Percentiles rank a stretch among this genome's conserved stretches.
These are phyloP conservation scores for Lactuca sativa DNA, from an alignment of 129 eudicot genomes.

Conservation along the genomic window DNA sequence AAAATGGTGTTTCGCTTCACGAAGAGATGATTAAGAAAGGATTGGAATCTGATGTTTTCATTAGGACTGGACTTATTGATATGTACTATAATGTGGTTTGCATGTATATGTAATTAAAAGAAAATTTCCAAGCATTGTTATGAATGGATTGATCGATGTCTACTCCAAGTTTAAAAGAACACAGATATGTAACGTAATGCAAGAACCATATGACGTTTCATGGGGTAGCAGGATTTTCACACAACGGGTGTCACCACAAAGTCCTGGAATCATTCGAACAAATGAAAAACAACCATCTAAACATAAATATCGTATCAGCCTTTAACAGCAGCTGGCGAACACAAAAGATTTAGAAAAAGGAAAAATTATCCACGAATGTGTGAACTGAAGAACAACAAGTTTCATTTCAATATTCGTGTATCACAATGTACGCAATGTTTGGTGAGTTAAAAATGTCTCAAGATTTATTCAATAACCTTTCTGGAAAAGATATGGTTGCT, in stretches of 20 bases:
- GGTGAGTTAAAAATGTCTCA: constrained; percentile 53
- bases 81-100: constrained; percentile 64
- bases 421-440: constrained; percentile 67
- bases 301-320: constrained; percentile 54
- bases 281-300: constrained; percentile 36
- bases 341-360: constrained; percentile 53
- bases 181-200: constrained; percentile 45
- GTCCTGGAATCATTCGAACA: constrained; percentile 51
- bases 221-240: constrained; percentile 72
- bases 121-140: constrained; percentile 36
- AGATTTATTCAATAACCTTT: constrained; percentile 41
- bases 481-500: constrained; percentile 65
- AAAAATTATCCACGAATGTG: constrained; percentile 52
- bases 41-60: constrained; percentile 56
- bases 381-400: constrained; percentile 27
- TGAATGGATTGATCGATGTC: constrained; percentile 64
- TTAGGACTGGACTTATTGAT: constrained; percentile 62
- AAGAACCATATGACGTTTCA: constrained; percentile 50
- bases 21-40: constrained; percentile 37
- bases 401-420: constrained; percentile 52
- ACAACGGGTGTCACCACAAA: constrained; percentile 41
- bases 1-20: constrained; percentile 47
- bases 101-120: constrained; percentile 54
- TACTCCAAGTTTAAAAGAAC: constrained; percentile 52
- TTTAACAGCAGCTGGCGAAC: constrained; percentile 60